These are phyloP conservation scores for Colletotrichum sp. DNA, from an alignment of 2,329 filamentous ascomycete species.

Conservation along the genomic window DNA sequence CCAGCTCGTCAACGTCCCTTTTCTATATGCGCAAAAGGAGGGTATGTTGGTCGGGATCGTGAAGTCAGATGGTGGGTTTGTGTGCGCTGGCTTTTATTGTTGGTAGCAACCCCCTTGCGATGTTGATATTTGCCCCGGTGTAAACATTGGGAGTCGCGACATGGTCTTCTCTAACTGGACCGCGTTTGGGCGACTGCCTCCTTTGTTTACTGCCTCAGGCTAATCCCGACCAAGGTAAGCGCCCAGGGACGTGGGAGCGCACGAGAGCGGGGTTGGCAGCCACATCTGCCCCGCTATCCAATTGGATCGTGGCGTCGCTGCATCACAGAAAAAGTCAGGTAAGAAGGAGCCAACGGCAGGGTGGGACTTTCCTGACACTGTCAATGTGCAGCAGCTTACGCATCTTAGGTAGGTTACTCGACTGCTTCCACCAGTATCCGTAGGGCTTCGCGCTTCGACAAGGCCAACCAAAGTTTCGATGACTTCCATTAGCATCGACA, in stretches of 20 bases:
- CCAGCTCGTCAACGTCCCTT: constrained; percentile 12
- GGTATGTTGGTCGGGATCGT: not conserved
- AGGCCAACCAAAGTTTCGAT: not conserved
- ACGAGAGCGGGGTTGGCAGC: not conserved
- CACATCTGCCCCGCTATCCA: constrained; percentile 2
- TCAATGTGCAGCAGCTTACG: too few relatives aligned
- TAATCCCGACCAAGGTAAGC: not conserved
- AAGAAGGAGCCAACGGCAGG: not conserved
- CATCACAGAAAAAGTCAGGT: not conserved
- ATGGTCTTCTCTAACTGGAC: constrained; percentile 15
- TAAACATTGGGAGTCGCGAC: constrained; percentile 20
- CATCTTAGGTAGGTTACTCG: not conserved
- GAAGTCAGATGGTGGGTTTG: not conserved
- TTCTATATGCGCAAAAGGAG: constrained; percentile 14
- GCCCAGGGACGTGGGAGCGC: not conserved
- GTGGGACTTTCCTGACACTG: not conserved
- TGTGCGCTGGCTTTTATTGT: constrained; percentile 16
- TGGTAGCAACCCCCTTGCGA: constrained; percentile 20
- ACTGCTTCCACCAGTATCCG: not conserved
- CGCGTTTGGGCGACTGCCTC: constrained; percentile 4
- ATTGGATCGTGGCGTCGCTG: not conserved
- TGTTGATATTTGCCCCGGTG: constrained; percentile 22
- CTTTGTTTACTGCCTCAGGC: constrained; percentile 21
- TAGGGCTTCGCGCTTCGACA: not conserved
- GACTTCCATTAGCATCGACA: not conserved